Conservation (phyloP, 2,329 filamentous ascomycete genomes). For the Neonectria punicea region DNA sequence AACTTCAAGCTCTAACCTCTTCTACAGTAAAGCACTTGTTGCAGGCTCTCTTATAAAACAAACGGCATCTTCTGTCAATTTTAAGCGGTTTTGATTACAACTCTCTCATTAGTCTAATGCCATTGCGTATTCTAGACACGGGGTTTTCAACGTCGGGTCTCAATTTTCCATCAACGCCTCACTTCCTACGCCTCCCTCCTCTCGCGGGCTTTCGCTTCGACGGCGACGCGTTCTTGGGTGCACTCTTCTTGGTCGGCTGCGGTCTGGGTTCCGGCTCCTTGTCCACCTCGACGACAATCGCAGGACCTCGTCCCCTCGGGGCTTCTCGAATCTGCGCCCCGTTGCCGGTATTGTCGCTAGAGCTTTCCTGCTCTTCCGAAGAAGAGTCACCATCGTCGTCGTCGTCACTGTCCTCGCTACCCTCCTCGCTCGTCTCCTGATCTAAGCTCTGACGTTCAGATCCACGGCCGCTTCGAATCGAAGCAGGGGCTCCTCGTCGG, state of each 20-base stretch:
- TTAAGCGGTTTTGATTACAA: slow-evolving; percentile 14
- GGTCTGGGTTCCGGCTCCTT: slow-evolving; percentile 46
- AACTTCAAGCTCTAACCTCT: too few species aligned
- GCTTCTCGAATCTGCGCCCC: slow-evolving; percentile 49
- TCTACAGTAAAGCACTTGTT: too few species aligned
- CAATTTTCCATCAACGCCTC: slow-evolving; percentile 21
- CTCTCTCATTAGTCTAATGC: slow-evolving; percentile 25
- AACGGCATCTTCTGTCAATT: background rate
- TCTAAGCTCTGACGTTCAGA: slow-evolving; percentile 45
- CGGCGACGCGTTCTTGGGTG: slow-evolving; percentile 48
- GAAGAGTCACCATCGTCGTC: slow-evolving; percentile 39
- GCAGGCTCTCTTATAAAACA: too few species aligned
- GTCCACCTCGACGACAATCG: slow-evolving; percentile 52
- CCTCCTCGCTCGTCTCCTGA: slow-evolving; percentile 50
- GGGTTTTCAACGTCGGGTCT: slow-evolving; percentile 11
- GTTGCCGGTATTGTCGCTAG: slow-evolving; percentile 51
- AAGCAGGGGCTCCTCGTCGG: slow-evolving; percentile 44
- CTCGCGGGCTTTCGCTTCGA: slow-evolving; percentile 53
- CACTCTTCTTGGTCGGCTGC: slow-evolving; percentile 50
- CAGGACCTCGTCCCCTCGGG: slow-evolving; percentile 46
- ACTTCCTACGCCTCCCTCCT: slow-evolving; percentile 50
- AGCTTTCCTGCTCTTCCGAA: slow-evolving; percentile 46
- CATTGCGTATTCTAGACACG: slow-evolving; percentile 25
- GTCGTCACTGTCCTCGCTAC: slow-evolving; percentile 45
- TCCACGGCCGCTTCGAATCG: slow-evolving; percentile 46